Evolutionary conservation across 805 yeast genomes (phyloP), one percentile per base, ranked within the genome.

Genomic region (Yamadazyma philogaea): DNA sequence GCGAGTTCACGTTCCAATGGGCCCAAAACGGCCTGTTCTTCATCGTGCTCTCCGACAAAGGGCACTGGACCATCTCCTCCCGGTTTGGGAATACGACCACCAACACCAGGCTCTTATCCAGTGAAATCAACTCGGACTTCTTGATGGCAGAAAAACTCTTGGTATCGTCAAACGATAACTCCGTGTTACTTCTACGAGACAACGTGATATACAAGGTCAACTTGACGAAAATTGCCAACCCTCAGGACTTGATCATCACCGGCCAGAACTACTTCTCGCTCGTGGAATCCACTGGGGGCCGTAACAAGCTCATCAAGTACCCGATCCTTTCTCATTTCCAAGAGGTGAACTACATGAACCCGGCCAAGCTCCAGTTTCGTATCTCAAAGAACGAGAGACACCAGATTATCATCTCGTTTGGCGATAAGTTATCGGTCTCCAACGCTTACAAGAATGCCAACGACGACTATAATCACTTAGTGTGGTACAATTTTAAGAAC

Each of bases 401-500:
- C 39, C 71, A 66, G 45, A 37, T 66, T 10, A 49, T 61, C 3
- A 54, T 64, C 4, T 50, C 67, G 1, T 63, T 45, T 46, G 64
- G 64, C 6, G 56, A 57, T 34, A 38, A 56, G 24, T 30, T 66
- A 8, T 43, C 66, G 0, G 43, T 66, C 7, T 62, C 68, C 0
- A 66, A 68, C 2, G 66, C 68, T 4, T 55, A 46, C 22, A 51
- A 51, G 12, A 36, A 27, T 16, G 50, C 51, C 12, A 50, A 47
- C 22, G 37, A 22, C n/a, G 50, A 56, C 26, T 41, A 50, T 6
- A 64, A 64, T 43, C 74, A 69, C 41, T 54, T 64, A 4, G 44
- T 68, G 8, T 70, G 75, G 75, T 69, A 56, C 45, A 63, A 61
- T 41, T 68, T 66, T 44, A 57, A 55, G 32, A 63, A 65, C 46